These are phyloP conservation scores for Suillus occidentalis DNA, from an alignment of 768 basidiomycete genomes.

Conservation along the genomic window DNA sequence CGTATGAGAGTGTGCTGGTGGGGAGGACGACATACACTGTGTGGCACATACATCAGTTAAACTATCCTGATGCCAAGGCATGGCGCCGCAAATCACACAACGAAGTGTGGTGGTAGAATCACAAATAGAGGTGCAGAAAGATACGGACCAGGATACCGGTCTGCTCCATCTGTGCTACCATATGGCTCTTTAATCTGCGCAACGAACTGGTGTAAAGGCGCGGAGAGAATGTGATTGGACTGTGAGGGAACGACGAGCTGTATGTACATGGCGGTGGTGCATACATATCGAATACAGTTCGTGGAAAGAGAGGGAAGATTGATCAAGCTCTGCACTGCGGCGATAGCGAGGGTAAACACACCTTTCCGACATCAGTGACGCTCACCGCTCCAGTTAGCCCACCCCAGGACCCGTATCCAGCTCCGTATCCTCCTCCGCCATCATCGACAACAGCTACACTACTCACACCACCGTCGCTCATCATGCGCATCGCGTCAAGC, in stretches of 20 bases:
- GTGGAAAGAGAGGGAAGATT: neutral
- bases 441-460: constrained; percentile 78
- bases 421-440: constrained; percentile 27
- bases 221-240: constrained; percentile 73
- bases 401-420: constrained; percentile 32
- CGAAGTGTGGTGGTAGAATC: neutral
- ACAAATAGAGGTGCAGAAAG: neutral
- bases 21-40: constrained; percentile 76
- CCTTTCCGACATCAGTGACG: constrained; percentile 81
- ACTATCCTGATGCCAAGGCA: neutral
- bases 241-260: constrained; percentile 80
- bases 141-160: constrained; percentile 69
- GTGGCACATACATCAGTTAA: neutral
- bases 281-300: neutral
- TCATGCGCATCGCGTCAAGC: constrained; percentile 79
- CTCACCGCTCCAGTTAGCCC: constrained; percentile 72
- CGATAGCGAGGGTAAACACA: constrained; percentile 23
- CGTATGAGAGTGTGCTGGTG: constrained; percentile 61
- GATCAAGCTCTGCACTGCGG: neutral
- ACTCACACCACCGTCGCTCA: constrained; percentile 86
- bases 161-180: constrained; percentile 77
- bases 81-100: neutral
- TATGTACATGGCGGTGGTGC: neutral
- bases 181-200: constrained; percentile 72
- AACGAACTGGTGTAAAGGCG: constrained; percentile 68